Conservation (phyloP, 768 basidiomycete species). For the Boletus vermiculosoides region DNA sequence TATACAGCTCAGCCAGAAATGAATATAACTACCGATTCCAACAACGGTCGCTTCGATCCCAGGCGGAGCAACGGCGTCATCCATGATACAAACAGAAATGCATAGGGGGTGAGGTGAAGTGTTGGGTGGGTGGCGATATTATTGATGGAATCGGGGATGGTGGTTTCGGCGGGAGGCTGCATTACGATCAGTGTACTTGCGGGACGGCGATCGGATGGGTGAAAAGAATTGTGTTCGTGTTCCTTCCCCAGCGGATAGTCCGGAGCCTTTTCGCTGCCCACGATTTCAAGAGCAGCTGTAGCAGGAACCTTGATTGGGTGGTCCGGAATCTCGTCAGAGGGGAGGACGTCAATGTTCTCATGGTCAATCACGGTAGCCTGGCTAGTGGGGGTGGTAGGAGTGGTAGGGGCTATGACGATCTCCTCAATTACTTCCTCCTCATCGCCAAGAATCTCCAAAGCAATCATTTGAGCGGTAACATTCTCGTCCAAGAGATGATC, state of each 20-base stretch:
- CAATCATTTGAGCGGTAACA: slow-evolving; percentile 28
- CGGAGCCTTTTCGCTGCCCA: not conserved
- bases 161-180: slow-evolving; percentile 21
- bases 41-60: slow-evolving; percentile 28
- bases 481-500: slow-evolving; percentile 32
- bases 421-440: slow-evolving; percentile 20
- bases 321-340: slow-evolving; percentile 2
- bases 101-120: slow-evolving; percentile 9
- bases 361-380: slow-evolving; percentile 22
- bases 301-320: slow-evolving; percentile 3
- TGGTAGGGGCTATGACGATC: slow-evolving; percentile 1
- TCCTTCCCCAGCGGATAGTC: slow-evolving; percentile 5
- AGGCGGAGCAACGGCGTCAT: slow-evolving; percentile 27
- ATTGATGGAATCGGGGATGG: slow-evolving; percentile 17
- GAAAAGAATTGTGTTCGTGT: not conserved
- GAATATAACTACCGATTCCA: slow-evolving; percentile 33
- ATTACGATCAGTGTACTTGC: slow-evolving; percentile 22
- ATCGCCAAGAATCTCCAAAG: slow-evolving; percentile 28
- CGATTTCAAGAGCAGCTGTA: not conserved
- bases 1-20: slow-evolving; percentile 23
- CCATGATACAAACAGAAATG: slow-evolving; percentile 27
- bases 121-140: slow-evolving; percentile 22
- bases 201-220: slow-evolving; percentile 4
- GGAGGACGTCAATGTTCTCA: slow-evolving; percentile 8
- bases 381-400: slow-evolving; percentile 15